Conservation (phyloP, 2,329 filamentous ascomycete genomes). For the Pyrenophora tritici-repentis region DNA sequence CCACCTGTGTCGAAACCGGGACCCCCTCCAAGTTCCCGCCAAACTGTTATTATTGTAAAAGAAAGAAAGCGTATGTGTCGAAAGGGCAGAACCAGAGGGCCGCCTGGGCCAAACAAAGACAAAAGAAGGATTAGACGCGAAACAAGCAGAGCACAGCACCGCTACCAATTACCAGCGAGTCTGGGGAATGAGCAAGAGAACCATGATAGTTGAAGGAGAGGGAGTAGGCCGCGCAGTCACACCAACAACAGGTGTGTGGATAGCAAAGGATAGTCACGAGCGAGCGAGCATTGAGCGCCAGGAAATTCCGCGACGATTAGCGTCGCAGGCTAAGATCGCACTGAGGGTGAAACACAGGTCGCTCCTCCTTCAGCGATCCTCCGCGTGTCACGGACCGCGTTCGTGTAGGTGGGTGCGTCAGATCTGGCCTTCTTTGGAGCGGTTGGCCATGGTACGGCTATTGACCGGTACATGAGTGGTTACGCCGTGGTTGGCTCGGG, state of each 20-base stretch:
- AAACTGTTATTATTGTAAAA: constrained; percentile 5
- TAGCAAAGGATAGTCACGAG: constrained; percentile 31
- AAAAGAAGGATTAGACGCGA: constrained; percentile 37
- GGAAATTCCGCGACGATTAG: constrained; percentile 36
- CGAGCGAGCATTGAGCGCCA: constrained; percentile 44
- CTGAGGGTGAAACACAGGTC: constrained; percentile 30
- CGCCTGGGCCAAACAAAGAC: constrained; percentile 40
- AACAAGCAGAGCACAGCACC: constrained; percentile 44
- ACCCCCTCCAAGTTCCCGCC: neutral
- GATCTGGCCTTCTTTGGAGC: constrained; percentile 8
- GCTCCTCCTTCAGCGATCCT: constrained; percentile 21
- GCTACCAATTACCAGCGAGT: constrained; percentile 41
- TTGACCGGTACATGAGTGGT: constrained; percentile 9
- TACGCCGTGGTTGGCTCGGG: constrained; percentile 26
- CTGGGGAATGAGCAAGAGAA: constrained; percentile 29
- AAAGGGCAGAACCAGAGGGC: constrained; percentile 27
- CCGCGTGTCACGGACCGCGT: constrained; percentile 21
- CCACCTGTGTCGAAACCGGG: constrained; percentile 19
- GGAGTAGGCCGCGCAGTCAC: constrained; percentile 30
- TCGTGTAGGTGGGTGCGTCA: constrained; percentile 23
- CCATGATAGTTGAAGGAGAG: constrained; percentile 32
- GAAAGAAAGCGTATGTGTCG: neutral
- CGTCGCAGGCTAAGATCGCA: constrained; percentile 34
- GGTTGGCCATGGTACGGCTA: constrained; percentile 11
- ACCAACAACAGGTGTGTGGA: constrained; percentile 32